A percentile compares a stretch with the other conserved stretches of the same genome.
Evolutionary conservation across 2,329 filamentous ascomycete species (phyloP).

Genomic region (Fusarium odoratissimum): DNA sequence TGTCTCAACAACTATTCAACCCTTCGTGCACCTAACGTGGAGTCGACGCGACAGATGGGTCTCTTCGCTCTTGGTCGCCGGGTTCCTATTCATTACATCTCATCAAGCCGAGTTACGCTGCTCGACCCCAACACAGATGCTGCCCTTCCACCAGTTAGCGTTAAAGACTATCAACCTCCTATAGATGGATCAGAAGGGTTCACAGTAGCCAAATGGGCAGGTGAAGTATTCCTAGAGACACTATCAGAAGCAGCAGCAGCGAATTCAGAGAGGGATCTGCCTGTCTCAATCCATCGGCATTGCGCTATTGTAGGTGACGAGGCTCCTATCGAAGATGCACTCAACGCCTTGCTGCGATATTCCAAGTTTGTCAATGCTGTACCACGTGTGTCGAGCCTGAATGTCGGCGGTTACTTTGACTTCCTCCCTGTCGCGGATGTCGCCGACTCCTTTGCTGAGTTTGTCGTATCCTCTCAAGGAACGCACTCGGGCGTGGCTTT

Average conservation of each 20-base stretch:
- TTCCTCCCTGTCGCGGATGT: not conserved
- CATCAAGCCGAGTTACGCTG: not conserved
- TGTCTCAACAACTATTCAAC: slow-evolving; percentile 1
- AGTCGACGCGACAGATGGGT: not conserved
- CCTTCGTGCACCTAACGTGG: not conserved
- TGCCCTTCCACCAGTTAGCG: not conserved
- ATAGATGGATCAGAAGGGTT: not conserved
- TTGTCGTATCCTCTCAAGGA: not conserved
- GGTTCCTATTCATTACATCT: not conserved
- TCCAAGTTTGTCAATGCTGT: not conserved
- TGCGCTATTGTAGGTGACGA: not conserved
- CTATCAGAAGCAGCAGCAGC: not conserved
- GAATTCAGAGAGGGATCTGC: accelerated
- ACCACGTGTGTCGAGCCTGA: not conserved
- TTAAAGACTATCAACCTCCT: not conserved
- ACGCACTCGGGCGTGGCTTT: not conserved
- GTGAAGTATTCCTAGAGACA: not conserved
- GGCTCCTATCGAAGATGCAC: not conserved
- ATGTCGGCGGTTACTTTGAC: not conserved
- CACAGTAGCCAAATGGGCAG: slow-evolving; percentile 1
- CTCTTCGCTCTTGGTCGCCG: not conserved
- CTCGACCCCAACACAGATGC: not conserved
- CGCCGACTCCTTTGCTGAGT: not conserved
- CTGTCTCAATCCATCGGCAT: not conserved
- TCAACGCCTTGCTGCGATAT: not conserved